Base-by-base conservation (phyloP, 352 stramenopile genomes). In the Pythium guiyangense region DNA sequence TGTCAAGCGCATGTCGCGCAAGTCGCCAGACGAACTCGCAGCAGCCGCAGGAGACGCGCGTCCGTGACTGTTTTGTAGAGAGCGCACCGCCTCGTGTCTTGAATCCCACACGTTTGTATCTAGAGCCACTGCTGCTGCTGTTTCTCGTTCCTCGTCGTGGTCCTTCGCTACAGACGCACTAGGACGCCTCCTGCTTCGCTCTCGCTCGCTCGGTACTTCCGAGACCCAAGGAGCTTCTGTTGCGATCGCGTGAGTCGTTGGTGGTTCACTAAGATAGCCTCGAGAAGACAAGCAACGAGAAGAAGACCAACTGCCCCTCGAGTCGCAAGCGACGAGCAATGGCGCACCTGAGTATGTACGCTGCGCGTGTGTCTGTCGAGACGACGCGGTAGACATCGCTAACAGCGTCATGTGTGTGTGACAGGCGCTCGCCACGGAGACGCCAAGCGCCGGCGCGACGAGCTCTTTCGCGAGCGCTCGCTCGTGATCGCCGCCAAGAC, bases 1-100 rank as follows among this genome's bases (percentile, higher is more conserved):
- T 49, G 82, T 96, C 52, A 96, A 96, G 75, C 84, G 86, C 56
- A 77, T 90, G 65, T 90, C 81, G 25, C 73, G 77, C 52, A 92
- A 84, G 60, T 69, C 73, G 17, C 69, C 73, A 6, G 48, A 67
- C 11, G 70, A 85, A 44, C 35, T 63, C 50, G 50, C 43, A 11
- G 35, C 46, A 18, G 46, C 37, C 9, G 37, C 37, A 34, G 29
- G 5, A 9, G 5, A 10, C 29, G 5, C 5, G 29, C 9, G 5
- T 6, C 29, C 5, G 29, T 34, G 29, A 34, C 29, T 34, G 29
- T 34, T 34, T 34, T 34, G 29, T 34, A 34, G 29, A 34, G 29
- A 34, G 5, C 29, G 5, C 29, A 34, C 9, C 29, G 29, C 29
- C 29, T 34, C 9, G 29, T 34, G 29, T 34, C 29, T 34, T 34